Evolutionary conservation across 352 stramenopile genomes (phyloP), one percentile per base, ranked within the genome.

Genomic region (Globisporangium megalacanthum): DNA sequence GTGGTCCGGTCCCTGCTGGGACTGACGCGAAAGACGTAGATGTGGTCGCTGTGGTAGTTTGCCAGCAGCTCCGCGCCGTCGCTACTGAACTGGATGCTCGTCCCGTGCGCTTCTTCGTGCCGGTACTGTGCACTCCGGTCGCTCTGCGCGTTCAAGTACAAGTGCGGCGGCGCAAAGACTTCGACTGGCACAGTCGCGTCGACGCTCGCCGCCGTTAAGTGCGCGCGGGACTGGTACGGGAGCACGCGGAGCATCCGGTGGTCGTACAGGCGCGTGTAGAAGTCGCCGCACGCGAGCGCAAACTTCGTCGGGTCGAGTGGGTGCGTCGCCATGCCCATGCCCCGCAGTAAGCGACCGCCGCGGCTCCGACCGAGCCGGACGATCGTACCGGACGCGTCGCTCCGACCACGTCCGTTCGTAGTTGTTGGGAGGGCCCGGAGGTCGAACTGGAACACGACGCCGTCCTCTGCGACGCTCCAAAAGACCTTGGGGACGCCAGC

Each of bases 1-100:
- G 3, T 39, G 35, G 52, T 54, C 66, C 36, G 9, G 65, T 25
- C 54, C 65, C 10, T 64, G 50, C 7, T 66, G 36, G 35, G 52
- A 64, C 15, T 36, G 15, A 89, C 73, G 47, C 77, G 68, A 55
- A 90, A 94, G 47, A 92, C 49, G 49, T 94, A 94, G 58, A 94
- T 91, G 44, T 94, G 80, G 48, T 94, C 84, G 54, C 86, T 90
- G 64, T 94, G 84, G 51, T 94, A 94, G 60, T 89, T 92, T 9
- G 81, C 72, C 15, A 94, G 68, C 14, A 94, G 62, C 47, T 92
- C 70, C 0, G 69, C 62, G 15, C 84, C 84, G 41, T 91, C 73
- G 52, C 58, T 79, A 52, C 68, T 91, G 59, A 91, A 94, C 58
- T 86, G 80, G 55, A 94, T 87, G 56, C 82, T 92, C 20, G 84